Conservation (phyloP, 352 stramenopile species). For the Peronospora tabacina region DNA sequence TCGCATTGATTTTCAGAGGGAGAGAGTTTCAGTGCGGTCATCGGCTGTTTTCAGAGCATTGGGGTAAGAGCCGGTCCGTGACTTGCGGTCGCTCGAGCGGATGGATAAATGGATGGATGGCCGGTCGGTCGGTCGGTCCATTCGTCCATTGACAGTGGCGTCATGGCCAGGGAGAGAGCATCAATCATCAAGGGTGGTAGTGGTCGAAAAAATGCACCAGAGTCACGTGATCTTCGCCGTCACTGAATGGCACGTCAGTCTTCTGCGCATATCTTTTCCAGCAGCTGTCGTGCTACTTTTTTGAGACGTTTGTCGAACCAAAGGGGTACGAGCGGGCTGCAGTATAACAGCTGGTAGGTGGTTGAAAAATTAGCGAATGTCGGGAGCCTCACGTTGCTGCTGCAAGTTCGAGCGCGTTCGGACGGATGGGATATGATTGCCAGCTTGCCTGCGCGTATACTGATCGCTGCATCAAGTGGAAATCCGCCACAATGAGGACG, state of each 20-base stretch:
- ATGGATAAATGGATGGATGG: not conserved
- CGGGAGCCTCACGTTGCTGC: constrained; percentile 3
- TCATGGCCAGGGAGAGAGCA: not conserved
- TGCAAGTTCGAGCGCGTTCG: constrained; percentile 2
- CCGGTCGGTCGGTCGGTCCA: not conserved
- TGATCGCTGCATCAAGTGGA: not conserved
- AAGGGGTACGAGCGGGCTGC: not conserved
- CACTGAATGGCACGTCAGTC: constrained; percentile 10
- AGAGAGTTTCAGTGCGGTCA: constrained; percentile 24
- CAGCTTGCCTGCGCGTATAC: not conserved
- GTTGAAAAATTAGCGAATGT: constrained; percentile 18
- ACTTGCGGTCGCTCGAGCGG: constrained; percentile 12
- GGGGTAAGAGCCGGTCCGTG: constrained; percentile 24
- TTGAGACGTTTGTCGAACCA: not conserved
- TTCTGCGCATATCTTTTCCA: constrained; percentile 11
- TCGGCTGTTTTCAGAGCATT: constrained; percentile 20
- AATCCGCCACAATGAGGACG: not conserved
- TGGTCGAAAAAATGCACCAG: not conserved
- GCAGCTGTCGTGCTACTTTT: constrained; percentile 14
- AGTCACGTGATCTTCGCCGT: constrained; percentile 1
- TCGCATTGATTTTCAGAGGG: constrained; percentile 21
- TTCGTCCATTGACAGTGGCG: not conserved
- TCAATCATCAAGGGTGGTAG: not conserved
- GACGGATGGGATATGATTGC: not conserved
- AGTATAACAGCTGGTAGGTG: constrained; percentile 14